These are phyloP conservation scores for Claviceps fusiformis DNA, from an alignment of 2,329 filamentous ascomycete species.

Conservation along the genomic window DNA sequence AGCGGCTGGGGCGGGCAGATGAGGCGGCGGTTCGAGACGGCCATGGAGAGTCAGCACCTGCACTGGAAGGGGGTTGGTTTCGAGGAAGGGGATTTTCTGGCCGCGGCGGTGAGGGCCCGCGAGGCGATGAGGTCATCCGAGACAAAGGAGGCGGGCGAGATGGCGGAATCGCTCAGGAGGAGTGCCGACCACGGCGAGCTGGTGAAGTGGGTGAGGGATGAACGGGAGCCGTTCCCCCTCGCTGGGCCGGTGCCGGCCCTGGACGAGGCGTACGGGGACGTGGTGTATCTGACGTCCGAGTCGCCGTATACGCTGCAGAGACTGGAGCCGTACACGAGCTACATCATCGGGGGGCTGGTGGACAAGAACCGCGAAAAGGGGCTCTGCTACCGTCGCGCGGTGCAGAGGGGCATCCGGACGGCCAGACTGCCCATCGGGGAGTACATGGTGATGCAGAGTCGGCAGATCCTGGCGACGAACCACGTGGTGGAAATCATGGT, in stretches of 20 bases:
- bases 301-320: constrained; percentile 73
- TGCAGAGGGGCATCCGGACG: constrained; percentile 63
- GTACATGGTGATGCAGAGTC: constrained; percentile 79
- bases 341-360: constrained; percentile 87
- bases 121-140: constrained; percentile 42
- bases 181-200: constrained; percentile 15
- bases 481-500: constrained; percentile 97
- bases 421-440: constrained; percentile 91
- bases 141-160: constrained; percentile 29
- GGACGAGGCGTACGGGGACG: constrained; percentile 23
- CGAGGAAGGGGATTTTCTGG: constrained; percentile 58
- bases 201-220: constrained; percentile 19
- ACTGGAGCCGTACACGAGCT: constrained; percentile 76
- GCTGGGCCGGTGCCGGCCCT: constrained; percentile 19
- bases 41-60: constrained; percentile 55
- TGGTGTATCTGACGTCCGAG: constrained; percentile 86
- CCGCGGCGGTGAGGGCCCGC: constrained; percentile 51
- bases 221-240: constrained; percentile 19
- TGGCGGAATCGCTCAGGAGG: constrained; percentile 44
- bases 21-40: constrained; percentile 65
- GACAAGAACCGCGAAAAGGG: constrained; percentile 96
- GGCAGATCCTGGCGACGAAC: constrained; percentile 81
- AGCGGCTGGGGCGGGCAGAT: constrained; percentile 67
- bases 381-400: constrained; percentile 74
- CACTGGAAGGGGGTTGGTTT: constrained; percentile 72